phyloP scores from a whole-genome alignment of 2,329 filamentous ascomycete species.

The Colletotrichum sp. region DNA sequence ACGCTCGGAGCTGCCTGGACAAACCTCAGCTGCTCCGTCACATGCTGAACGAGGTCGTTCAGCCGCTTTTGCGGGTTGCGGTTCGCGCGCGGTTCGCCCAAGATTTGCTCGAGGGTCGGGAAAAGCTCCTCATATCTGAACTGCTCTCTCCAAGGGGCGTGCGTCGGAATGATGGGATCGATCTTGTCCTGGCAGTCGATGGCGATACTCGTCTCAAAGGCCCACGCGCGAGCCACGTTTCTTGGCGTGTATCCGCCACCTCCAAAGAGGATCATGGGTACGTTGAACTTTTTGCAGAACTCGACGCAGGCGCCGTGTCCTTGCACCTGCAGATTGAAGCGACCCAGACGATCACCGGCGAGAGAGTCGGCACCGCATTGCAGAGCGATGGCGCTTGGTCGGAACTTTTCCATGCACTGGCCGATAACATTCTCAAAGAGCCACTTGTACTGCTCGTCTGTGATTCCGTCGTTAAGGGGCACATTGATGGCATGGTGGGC shows the following conservation, averaged over 20 bases:
- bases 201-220: conserved; percentile 92
- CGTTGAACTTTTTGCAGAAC: conserved; percentile 80
- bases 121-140: conserved; percentile 85
- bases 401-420: conserved; percentile 80
- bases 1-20: conserved; percentile 86
- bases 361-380: conserved; percentile 97
- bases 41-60: conserved; percentile 73
- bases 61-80: conserved; percentile 80
- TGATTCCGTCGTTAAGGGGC: conserved; percentile 88
- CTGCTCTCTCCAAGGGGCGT: conserved; percentile 85
- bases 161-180: conserved; percentile 73
- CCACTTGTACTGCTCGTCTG: conserved; percentile 84
- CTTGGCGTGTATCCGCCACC: conserved; percentile 96
- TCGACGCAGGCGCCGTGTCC: conserved; percentile 92
- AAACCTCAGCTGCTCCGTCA: conserved; percentile 86
- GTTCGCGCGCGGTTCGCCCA: conserved; percentile 75
- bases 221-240: conserved; percentile 96
- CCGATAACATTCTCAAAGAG: conserved; percentile 86
- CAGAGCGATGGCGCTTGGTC: conserved; percentile 88
- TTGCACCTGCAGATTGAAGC: conserved; percentile 96
- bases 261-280: conserved; percentile 89
- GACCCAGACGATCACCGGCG: conserved; percentile 89
- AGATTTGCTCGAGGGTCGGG: conserved; percentile 78
- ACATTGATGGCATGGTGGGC: conserved; percentile 92
- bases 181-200: conserved; percentile 77